Evolutionary conservation across 805 yeast genomes (phyloP).

Genomic region (Saccharomycopsis selenospora): DNA sequence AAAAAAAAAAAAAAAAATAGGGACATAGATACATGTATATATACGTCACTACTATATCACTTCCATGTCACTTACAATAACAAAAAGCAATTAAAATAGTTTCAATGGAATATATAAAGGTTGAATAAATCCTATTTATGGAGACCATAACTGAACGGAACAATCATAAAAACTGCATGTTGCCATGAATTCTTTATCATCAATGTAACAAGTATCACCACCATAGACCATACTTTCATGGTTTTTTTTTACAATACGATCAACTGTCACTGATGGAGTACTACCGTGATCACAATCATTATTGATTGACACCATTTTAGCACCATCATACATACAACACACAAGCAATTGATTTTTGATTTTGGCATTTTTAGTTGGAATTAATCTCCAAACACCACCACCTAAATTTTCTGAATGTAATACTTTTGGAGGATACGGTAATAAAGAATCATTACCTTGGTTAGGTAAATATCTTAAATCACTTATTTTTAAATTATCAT

Average conservation of each 20-base stretch:
- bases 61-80: background rate
- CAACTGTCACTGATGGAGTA: constrained; percentile 25
- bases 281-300: constrained; percentile 26
- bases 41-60: background rate
- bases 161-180: constrained; percentile 93
- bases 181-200: constrained; percentile 33
- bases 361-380: constrained; percentile 43
- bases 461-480: constrained; percentile 56
- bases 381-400: constrained; percentile 94
- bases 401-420: constrained; percentile 52
- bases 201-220: constrained; percentile 67
- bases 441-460: constrained; percentile 22
- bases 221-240: constrained; percentile 96
- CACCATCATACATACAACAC: constrained; percentile 97
- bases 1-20: too few species aligned
- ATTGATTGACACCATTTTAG: constrained; percentile 47
- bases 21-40: too few species aligned
- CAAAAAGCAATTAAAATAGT: background rate
- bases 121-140: too few species aligned
- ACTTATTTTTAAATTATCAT: constrained; percentile 62
- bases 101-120: too few species aligned
- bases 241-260: constrained; percentile 48
- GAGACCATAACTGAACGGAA: constrained; percentile 67
- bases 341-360: constrained; percentile 48
- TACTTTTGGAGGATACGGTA: constrained; percentile 27